Conservation (phyloP, 2,329 filamentous ascomycete species). For the Diplodia corticola region DNA sequence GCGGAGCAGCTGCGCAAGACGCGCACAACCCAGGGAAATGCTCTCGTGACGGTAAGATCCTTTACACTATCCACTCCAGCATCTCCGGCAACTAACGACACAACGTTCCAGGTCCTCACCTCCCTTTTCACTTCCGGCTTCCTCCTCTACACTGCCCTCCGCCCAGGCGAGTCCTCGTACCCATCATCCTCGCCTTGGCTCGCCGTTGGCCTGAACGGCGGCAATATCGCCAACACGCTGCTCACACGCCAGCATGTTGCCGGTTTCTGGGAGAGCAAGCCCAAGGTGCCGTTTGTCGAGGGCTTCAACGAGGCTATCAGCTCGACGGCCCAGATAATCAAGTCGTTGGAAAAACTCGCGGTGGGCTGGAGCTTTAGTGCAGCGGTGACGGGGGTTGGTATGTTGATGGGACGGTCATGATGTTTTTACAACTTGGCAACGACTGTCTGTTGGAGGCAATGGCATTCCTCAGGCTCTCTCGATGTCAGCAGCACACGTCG, state of each 20-base stretch:
- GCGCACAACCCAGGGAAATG: constrained; percentile 37
- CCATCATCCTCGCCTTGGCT: constrained; percentile 10
- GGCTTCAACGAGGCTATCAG: constrained; percentile 41
- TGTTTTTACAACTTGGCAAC: not conserved
- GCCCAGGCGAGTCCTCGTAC: not conserved
- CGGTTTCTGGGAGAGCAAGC: constrained; percentile 37
- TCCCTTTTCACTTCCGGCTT: constrained; percentile 31
- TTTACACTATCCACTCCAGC: not conserved
- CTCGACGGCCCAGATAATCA: constrained; percentile 3
- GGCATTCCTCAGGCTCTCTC: not conserved
- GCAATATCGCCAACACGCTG: constrained; percentile 26
- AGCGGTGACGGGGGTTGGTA: not conserved
- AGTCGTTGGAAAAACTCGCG: not conserved
- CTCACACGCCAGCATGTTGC: constrained; percentile 33
- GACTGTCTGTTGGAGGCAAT: not conserved
- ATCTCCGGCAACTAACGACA: not conserved
- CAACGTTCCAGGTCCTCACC: constrained; percentile 28
- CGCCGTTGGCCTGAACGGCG: constrained; percentile 23
- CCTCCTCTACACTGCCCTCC: constrained; percentile 25
- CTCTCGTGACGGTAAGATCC: constrained; percentile 33
- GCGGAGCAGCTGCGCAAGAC: constrained; percentile 38
- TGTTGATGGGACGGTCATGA: not conserved
- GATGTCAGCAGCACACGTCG: too few relatives aligned
- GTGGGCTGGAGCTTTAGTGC: not conserved
- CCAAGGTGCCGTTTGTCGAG: constrained; percentile 37